Percentiles rank a stretch among this genome's conserved stretches.
phyloP scores from a whole-genome alignment of 2,329 filamentous ascomycete species.

The Neonectria neomacrospora region DNA sequence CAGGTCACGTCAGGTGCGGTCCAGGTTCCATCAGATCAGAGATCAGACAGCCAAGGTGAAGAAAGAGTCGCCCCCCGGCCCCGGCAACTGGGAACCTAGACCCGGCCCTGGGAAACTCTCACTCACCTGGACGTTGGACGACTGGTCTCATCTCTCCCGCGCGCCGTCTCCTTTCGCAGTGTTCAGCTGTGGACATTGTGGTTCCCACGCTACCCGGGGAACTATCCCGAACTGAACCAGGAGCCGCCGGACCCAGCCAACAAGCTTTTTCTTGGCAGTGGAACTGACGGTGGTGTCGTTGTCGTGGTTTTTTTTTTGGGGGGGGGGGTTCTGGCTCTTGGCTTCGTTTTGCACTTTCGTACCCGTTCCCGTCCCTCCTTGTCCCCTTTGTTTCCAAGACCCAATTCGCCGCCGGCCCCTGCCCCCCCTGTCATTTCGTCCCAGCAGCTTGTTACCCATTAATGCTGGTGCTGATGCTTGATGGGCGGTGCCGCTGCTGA shows the following conservation, averaged over 20 bases:
- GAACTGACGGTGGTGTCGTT: background rate
- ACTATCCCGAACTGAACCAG: conserved; percentile 18
- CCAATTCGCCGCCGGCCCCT: background rate
- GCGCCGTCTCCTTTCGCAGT: background rate
- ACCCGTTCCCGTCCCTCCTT: background rate
- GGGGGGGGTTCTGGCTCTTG: background rate
- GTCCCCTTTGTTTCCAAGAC: background rate
- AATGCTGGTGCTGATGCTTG: background rate
- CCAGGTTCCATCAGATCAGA: background rate
- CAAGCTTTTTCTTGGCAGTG: conserved; percentile 6
- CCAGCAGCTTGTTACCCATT: background rate
- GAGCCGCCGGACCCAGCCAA: conserved; percentile 11
- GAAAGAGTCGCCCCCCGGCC: background rate
- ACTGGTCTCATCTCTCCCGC: conserved; percentile 1
- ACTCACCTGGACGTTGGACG: background rate
- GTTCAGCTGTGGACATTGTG: background rate
- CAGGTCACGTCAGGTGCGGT: background rate
- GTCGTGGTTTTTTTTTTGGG: background rate
- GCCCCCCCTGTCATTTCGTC: background rate
- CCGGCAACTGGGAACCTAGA: too few species aligned
- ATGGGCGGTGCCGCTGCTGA: background rate
- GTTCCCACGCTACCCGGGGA: conserved; percentile 24
- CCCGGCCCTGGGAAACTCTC: background rate
- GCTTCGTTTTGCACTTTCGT: background rate
- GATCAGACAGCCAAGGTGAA: background rate